Conservation (phyloP, 1,139 yeast species). For the Pichia sp. region DNA sequence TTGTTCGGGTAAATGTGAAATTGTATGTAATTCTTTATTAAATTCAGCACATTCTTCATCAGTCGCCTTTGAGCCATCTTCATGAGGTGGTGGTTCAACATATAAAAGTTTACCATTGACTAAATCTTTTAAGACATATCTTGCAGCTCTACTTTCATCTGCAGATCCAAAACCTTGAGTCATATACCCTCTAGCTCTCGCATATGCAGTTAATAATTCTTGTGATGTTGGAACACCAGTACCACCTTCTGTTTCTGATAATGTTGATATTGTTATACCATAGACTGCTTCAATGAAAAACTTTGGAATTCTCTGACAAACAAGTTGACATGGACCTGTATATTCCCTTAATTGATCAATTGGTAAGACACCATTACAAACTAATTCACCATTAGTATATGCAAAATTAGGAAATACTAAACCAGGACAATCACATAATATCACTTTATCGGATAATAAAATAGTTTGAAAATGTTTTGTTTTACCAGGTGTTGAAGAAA, state of each 20-base stretch:
- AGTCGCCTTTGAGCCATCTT: slow-evolving; percentile 39
- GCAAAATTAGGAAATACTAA: slow-evolving; percentile 98
- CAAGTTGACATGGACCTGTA: slow-evolving; percentile 85
- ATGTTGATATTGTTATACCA: slow-evolving; percentile 82
- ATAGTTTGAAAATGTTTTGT: slow-evolving; percentile 99
- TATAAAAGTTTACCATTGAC: slow-evolving; percentile 85
- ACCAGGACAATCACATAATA: slow-evolving; percentile 98
- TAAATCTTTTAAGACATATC: slow-evolving; percentile 89
- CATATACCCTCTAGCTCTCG: slow-evolving; percentile 95
- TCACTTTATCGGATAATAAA: slow-evolving; percentile 70
- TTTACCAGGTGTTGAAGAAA: slow-evolving; percentile 97
- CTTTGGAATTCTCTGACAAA: slow-evolving; percentile 85
- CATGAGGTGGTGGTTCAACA: slow-evolving; percentile 82
- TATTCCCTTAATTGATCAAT: slow-evolving; percentile 94
- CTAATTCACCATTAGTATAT: slow-evolving; percentile 91
- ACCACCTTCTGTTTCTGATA: slow-evolving; percentile 80
- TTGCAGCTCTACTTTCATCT: slow-evolving; percentile 91
- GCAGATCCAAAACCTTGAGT: slow-evolving; percentile 97
- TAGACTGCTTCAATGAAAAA: slow-evolving; percentile 84
- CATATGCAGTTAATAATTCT: slow-evolving; percentile 86
- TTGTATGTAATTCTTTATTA: slow-evolving; percentile 65
- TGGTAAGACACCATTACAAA: slow-evolving; percentile 96
- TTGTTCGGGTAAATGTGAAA: slow-evolving; percentile 60
- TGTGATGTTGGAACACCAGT: slow-evolving; percentile 82
- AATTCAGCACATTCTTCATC: slow-evolving; percentile 56